Conservation (phyloP, 768 basidiomycete genomes). For the Tricholoma saponaceum region DNA sequence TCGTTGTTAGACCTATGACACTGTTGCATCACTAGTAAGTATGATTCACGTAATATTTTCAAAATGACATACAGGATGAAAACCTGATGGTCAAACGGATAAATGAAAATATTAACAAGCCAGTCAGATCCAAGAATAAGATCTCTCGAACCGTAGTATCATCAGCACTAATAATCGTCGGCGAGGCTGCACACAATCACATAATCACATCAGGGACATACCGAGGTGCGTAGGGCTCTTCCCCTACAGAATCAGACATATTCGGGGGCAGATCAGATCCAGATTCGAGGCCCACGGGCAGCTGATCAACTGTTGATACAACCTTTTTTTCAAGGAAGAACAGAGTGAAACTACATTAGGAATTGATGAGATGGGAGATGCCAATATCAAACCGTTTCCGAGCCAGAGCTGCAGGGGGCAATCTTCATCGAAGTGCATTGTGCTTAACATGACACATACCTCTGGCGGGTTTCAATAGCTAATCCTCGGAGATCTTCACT, state of each 20-base stretch:
- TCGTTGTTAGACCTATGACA: conserved; percentile 2
- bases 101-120: background rate
- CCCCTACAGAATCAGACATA: background rate
- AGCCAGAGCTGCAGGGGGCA: too few relatives aligned
- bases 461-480: too few relatives aligned
- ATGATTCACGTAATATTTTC: background rate
- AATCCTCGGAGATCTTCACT: too few relatives aligned
- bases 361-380: too few relatives aligned
- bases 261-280: too few relatives aligned
- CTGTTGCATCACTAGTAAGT: background rate
- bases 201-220: background rate
- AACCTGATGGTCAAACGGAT: background rate
- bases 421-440: too few relatives aligned
- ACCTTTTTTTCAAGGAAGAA: too few relatives aligned
- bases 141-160: background rate
- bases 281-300: too few relatives aligned
- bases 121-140: background rate
- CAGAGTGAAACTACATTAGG: too few relatives aligned
- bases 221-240: background rate
- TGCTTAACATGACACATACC: too few relatives aligned
- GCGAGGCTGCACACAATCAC: background rate
- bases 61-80: background rate
- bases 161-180: background rate
- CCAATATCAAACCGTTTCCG: too few relatives aligned
- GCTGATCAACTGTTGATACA: too few relatives aligned